Conservation (phyloP, 768 basidiomycete genomes). For the Phaeotremella fagi region DNA sequence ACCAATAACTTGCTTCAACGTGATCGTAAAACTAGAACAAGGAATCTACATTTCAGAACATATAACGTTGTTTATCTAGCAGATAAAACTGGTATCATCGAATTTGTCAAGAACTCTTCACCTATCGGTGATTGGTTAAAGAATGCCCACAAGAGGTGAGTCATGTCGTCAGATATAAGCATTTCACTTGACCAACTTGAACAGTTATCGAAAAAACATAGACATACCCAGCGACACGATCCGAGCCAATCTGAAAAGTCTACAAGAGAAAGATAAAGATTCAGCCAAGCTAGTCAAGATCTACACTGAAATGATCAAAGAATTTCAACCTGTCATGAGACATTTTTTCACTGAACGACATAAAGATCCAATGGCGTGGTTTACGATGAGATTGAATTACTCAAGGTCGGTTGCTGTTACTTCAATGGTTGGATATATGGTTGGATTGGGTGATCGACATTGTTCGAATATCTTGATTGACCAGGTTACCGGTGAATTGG, state of each 20-base stretch:
- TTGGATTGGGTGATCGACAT: conserved; percentile 92
- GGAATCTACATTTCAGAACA: conserved; percentile 68
- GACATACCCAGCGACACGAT: conserved; percentile 54
- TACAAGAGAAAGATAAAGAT: conserved; percentile 34
- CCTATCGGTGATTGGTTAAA: conserved; percentile 63
- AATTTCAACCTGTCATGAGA: conserved; percentile 79
- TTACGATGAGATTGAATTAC: conserved; percentile 81
- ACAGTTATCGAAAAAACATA: conserved; percentile 61
- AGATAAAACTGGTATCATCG: conserved; percentile 72
- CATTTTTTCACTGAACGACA: conserved; percentile 90
- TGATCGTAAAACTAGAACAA: conserved; percentile 70
- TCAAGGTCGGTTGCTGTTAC: conserved; percentile 87
- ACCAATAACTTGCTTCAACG: conserved; percentile 70
- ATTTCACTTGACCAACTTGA: neutral
- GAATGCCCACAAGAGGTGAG: conserved; percentile 61
- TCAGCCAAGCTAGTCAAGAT: conserved; percentile 20
- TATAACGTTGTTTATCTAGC: conserved; percentile 88
- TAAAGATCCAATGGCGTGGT: conserved; percentile 86
- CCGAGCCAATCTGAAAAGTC: conserved; percentile 38
- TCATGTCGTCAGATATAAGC: conserved; percentile 1
- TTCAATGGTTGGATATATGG: conserved; percentile 85
- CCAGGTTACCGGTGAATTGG: conserved; percentile 71
- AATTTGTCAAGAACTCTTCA: conserved; percentile 78
- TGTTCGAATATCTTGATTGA: conserved; percentile 88
- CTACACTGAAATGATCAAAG: conserved; percentile 51